phyloP scores from a whole-genome alignment of 768 basidiomycete species.

The Lactifluus pinguis region DNA sequence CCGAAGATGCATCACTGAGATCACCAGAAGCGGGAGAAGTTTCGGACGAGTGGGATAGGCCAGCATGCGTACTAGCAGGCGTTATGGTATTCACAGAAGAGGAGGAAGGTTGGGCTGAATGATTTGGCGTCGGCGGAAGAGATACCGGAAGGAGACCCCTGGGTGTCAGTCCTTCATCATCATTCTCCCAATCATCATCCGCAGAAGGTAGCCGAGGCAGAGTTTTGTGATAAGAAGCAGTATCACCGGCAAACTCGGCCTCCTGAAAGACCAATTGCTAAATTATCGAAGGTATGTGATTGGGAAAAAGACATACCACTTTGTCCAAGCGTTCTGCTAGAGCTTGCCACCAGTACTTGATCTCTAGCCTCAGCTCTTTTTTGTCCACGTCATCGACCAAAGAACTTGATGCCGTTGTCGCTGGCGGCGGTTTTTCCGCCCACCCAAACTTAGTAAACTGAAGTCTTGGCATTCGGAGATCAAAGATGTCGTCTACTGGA shows the following conservation, averaged over 20 bases:
- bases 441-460: slow-evolving; percentile 37
- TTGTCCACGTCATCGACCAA: slow-evolving; percentile 32
- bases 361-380: slow-evolving; percentile 46
- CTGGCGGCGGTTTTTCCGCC: slow-evolving; percentile 15
- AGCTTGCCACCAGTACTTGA: slow-evolving; percentile 58
- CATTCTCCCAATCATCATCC: slow-evolving; percentile 42
- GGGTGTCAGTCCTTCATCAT: slow-evolving; percentile 3
- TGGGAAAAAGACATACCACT: slow-evolving; percentile 33
- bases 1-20: slow-evolving; percentile 21
- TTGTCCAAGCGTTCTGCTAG: slow-evolving; percentile 51
- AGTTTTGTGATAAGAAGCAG: slow-evolving; percentile 32
- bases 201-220: slow-evolving; percentile 52
- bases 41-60: not conserved
- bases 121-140: slow-evolving; percentile 21
- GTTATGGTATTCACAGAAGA: slow-evolving; percentile 4
- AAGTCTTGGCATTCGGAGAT: slow-evolving; percentile 49
- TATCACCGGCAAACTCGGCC: slow-evolving; percentile 25
- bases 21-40: slow-evolving; percentile 21
- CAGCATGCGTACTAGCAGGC: not conserved
- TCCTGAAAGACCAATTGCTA: slow-evolving; percentile 31
- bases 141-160: slow-evolving; percentile 3
- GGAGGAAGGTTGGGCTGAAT: slow-evolving; percentile 17
- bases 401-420: not conserved
- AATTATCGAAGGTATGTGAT: not conserved
- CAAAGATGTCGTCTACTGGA: slow-evolving; percentile 46